Base-by-base conservation (phyloP, 2,329 filamentous ascomycete genomes). In the Calonectria montana region DNA sequence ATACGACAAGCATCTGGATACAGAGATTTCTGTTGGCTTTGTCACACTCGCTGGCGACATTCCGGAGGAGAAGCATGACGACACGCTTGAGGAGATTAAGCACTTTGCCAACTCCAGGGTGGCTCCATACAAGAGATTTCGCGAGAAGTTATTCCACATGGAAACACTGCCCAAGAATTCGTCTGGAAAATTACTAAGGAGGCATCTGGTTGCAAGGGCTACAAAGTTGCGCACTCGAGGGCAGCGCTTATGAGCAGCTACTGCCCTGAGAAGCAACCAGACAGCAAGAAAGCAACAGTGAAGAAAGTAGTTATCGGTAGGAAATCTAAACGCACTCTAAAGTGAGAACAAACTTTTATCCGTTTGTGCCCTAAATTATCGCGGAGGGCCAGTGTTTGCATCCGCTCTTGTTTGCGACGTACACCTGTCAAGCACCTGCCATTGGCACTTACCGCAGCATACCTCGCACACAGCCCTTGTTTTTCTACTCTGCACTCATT, bases 21-120 rank as follows among this genome's bases (percentile, higher is more conserved):
- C 74, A 0, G 82, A 83, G 69, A 72, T 82, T 10, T 78, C 80
- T 4, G 75, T 80, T 27, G 82, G 78, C 2, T 82, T 81, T 59
- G 76, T 83, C 2, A 64, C 73, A 4, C 67, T 81, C 2, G 70
- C 67, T 7, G 37, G 27, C 1, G 67, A 65, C 6, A 73, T 73
- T 23, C 13, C 59, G 3, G 10, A 18, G 13, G 64, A 48, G 4
- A 45, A 37, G n/a, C 43, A 73, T 8, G 43, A 45, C 0, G 57
- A 35, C 6, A 43, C 74, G 2, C 43, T 78, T 3, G 69, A 57
- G 23, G 70, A 78, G 15, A 77, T 82, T 31, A 65, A 65, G 15
- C 27, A 73, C 9, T 77, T 78, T 69, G 78, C 80, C 4, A 78
- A 83, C 63, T 45, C 67, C 9, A 77, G 78, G 29, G 81, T 83